Conservation (phyloP, 257 asterid species). For the Capsicum rhomboideum region DNA sequence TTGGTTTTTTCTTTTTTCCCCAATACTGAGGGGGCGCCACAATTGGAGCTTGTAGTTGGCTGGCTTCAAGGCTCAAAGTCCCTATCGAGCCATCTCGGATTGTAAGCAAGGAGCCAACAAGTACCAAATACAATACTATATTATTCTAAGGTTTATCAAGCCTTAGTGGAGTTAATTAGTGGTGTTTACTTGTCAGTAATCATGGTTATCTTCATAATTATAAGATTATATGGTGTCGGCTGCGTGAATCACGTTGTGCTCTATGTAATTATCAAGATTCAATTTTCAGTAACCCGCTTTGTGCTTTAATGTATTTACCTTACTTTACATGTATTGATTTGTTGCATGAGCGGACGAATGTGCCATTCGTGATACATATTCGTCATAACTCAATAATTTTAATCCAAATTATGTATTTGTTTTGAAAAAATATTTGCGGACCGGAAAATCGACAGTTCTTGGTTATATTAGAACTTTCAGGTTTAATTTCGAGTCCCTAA, state of each 20-base stretch:
- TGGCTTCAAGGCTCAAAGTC: not conserved
- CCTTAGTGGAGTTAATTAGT: not conserved
- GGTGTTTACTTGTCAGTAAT: not conserved
- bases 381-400: fast-evolving
- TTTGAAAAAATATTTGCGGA: too few species aligned
- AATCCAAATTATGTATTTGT: not conserved
- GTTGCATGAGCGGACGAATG: not conserved
- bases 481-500: not conserved
- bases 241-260: slow-evolving; percentile 13
- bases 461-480: too few species aligned
- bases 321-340: not conserved
- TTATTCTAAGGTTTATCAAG: not conserved
- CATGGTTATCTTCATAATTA: not conserved
- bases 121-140: not conserved
- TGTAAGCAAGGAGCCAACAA: not conserved
- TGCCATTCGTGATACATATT: not conserved
- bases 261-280: not conserved
- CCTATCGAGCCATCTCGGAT: not conserved
- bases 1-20: not conserved
- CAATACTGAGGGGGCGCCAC: not conserved
- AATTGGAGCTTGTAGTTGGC: not conserved
- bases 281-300: not conserved
- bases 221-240: slow-evolving; percentile 2
- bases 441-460: too few species aligned
- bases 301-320: not conserved